Percentiles rank a stretch among this genome's conserved stretches.
Conservation (phyloP, 2,329 filamentous ascomycete genomes). For the Hypoxylon sp. region DNA sequence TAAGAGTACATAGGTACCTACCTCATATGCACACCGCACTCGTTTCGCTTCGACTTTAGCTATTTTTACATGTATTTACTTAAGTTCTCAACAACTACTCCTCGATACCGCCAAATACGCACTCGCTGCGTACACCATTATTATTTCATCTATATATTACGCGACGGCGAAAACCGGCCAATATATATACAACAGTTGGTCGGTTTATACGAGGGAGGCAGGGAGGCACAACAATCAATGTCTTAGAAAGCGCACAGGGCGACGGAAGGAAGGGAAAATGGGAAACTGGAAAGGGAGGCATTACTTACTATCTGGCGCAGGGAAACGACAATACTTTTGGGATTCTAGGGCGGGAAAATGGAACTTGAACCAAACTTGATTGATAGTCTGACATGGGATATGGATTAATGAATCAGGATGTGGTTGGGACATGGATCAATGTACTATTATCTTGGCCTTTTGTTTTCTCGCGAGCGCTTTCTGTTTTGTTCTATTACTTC, state of each 20-base stretch:
- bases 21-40: neutral
- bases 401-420: constrained; percentile 34
- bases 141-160: constrained; percentile 9
- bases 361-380: constrained; percentile 11
- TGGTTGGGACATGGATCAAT: constrained; percentile 24
- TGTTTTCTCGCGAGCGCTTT: constrained; percentile 15
- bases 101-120: neutral
- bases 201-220: neutral
- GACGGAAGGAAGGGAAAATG: neutral
- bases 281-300: constrained; percentile 12
- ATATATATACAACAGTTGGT: neutral
- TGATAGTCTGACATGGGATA: constrained; percentile 26
- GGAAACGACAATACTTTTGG: constrained; percentile 8
- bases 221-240: neutral
- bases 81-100: neutral
- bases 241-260: constrained; percentile 7
- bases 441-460: constrained; percentile 19
- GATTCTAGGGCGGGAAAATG: constrained; percentile 14
- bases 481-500: constrained; percentile 1
- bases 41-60: constrained; percentile 7
- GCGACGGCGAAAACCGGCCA: neutral
- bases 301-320: constrained; percentile 10
- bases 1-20: constrained; percentile 6
- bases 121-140: neutral
- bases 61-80: constrained; percentile 7